Evolutionary conservation across 1,139 yeast genomes (phyloP).

Genomic region (Saccharomycopsis crataegensis): DNA sequence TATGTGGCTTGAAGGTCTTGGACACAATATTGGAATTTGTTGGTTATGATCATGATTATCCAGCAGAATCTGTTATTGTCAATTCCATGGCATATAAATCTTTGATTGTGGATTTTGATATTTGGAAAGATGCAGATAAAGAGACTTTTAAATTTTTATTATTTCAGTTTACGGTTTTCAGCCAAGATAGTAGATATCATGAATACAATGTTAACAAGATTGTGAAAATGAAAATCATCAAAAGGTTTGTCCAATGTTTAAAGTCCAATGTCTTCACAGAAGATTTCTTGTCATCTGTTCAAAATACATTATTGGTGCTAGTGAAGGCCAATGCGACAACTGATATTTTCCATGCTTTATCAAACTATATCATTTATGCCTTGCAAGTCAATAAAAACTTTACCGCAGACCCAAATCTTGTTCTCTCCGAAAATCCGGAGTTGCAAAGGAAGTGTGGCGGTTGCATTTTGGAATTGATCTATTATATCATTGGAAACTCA

Average conservation of each 20-base stretch:
- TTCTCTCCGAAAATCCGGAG: constrained; percentile 8
- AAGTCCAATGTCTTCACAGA: constrained; percentile 34
- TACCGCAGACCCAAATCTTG: constrained; percentile 11
- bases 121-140: constrained; percentile 38
- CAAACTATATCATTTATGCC: constrained; percentile 37
- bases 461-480: constrained; percentile 27
- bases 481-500: constrained; percentile 28
- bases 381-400: constrained; percentile 24
- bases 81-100: constrained; percentile 39
- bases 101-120: constrained; percentile 40
- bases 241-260: constrained; percentile 45
- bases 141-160: constrained; percentile 44
- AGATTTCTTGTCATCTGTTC: constrained; percentile 31
- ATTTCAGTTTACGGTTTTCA: constrained; percentile 48
- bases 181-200: constrained; percentile 42
- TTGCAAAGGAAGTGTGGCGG: constrained; percentile 27
- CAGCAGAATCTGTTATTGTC: constrained; percentile 37
- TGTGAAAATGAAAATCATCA: constrained; percentile 45
- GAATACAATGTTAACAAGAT: constrained; percentile 45
- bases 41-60: constrained; percentile 37
- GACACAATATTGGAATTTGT: constrained; percentile 36
- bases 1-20: constrained; percentile 26
- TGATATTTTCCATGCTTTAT: constrained; percentile 33
- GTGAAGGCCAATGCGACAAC: constrained; percentile 34
- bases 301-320: constrained; percentile 32